Conservation (phyloP, 352 stramenopile genomes). For the Pythium coloratum region DNA sequence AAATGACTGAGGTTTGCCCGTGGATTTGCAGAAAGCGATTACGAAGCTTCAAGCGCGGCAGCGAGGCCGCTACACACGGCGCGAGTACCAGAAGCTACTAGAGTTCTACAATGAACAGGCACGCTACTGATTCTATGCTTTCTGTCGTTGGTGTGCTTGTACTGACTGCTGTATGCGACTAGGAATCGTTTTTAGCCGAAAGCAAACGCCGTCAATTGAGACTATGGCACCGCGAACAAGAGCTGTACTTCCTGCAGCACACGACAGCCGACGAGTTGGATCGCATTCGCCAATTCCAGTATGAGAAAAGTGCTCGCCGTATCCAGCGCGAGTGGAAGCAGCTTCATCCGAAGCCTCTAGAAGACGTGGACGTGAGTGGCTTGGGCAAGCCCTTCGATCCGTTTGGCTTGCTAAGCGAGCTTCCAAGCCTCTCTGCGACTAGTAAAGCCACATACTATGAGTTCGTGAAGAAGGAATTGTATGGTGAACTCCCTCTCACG, state of each 20-base stretch:
- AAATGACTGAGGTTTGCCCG: neutral
- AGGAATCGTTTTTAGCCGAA: slow-evolving; percentile 45
- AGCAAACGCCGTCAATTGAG: slow-evolving; percentile 46
- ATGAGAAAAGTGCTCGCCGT: slow-evolving; percentile 32
- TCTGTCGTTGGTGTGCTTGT: neutral
- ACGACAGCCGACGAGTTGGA: slow-evolving; percentile 52
- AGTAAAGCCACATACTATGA: neutral
- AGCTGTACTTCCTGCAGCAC: slow-evolving; percentile 65
- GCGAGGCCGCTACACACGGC: slow-evolving; percentile 53
- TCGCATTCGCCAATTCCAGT: slow-evolving; percentile 45
- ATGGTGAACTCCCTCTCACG: slow-evolving; percentile 3
- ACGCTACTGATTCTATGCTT: neutral
- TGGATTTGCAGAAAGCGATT: slow-evolving; percentile 41
- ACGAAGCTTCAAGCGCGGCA: slow-evolving; percentile 57
- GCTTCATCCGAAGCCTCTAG: slow-evolving; percentile 20
- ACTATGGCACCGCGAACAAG: slow-evolving; percentile 64
- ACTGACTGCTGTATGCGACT: neutral
- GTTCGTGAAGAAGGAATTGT: slow-evolving; percentile 3
- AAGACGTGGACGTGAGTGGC: slow-evolving; percentile 17
- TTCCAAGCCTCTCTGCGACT: neutral
- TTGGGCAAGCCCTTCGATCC: slow-evolving; percentile 21
- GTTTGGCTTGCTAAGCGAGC: slow-evolving; percentile 11
- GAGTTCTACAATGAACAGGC: slow-evolving; percentile 57
- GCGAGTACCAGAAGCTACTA: slow-evolving; percentile 48
- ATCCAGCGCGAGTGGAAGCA: slow-evolving; percentile 52